Conservation (phyloP, 2,329 filamentous ascomycete genomes). For the Fusarium nisikadoi region DNA sequence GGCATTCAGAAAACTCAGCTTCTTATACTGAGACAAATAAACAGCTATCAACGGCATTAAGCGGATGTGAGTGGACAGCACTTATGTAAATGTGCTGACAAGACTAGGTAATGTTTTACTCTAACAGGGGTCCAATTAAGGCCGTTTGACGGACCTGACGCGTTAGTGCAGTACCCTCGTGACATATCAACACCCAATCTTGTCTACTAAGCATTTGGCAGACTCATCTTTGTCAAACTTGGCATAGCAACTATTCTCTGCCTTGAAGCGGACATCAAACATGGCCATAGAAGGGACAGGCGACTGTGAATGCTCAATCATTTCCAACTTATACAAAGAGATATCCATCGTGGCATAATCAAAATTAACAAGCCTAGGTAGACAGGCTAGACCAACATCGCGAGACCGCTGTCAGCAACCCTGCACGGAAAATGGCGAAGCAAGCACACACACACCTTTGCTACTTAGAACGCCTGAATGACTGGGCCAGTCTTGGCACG, state of each 20-base stretch:
- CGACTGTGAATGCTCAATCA: neutral
- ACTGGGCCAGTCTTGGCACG: too few relatives aligned
- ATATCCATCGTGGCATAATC: neutral
- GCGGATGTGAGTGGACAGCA: neutral
- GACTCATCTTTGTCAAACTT: constrained; percentile 8
- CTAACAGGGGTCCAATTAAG: neutral
- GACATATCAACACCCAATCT: neutral
- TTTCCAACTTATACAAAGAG: neutral
- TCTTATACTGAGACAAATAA: neutral
- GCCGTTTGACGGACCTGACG: accelerated
- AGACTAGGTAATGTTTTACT: neutral
- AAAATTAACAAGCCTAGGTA: too few relatives aligned
- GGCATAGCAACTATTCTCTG: constrained; percentile 8
- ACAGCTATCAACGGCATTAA: too few relatives aligned
- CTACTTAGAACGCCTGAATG: neutral
- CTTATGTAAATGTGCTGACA: neutral
- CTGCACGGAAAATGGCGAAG: too few relatives aligned
- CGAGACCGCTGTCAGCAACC: too few relatives aligned
- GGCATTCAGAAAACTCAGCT: neutral
- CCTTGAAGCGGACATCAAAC: constrained; percentile 14
- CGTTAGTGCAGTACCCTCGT: neutral
- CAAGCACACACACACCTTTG: too few relatives aligned
- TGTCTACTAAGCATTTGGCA: neutral
- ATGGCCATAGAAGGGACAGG: accelerated
- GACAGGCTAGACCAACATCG: too few relatives aligned